Percentiles rank a stretch among this genome's conserved stretches.
phyloP scores from a whole-genome alignment of 192 early-diverging fungal genomes.

The Pecoramyces ruminantium region DNA sequence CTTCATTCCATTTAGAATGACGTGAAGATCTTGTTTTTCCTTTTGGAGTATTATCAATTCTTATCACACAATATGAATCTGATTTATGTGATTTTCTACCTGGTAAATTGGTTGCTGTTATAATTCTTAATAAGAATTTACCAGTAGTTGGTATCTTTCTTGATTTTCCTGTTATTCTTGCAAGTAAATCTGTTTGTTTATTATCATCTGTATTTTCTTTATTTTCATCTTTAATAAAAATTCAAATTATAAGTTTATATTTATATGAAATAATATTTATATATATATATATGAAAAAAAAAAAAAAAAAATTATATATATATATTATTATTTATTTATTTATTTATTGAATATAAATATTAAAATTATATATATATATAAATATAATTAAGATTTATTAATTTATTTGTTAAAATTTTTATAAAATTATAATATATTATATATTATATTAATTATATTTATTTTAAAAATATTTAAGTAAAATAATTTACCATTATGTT shows the following conservation, averaged over 20 bases:
- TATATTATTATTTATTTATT: too few relatives aligned
- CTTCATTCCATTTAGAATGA: constrained; percentile 7
- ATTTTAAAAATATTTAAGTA: neutral
- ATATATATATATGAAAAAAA: neutral
- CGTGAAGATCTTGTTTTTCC: neutral
- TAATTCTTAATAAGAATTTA: constrained; percentile 32
- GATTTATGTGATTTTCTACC: constrained; percentile 25
- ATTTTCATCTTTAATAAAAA: neutral
- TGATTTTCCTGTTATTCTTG: neutral
- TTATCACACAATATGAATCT: constrained; percentile 43
- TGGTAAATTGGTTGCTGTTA: constrained; percentile 53
- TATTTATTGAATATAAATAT: too few relatives aligned
- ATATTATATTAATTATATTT: too few relatives aligned
- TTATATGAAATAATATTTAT: neutral
- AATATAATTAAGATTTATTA: too few relatives aligned
- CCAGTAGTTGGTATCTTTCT: neutral
- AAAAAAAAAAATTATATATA: too few relatives aligned
- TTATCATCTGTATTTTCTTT: neutral
- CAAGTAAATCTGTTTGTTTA: neutral
- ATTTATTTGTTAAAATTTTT: too few relatives aligned
- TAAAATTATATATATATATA: too few relatives aligned
- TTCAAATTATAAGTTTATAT: too few relatives aligned
- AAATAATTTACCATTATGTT: constrained; percentile 4
- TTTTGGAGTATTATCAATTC: constrained; percentile 18
- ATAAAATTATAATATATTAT: too few relatives aligned